phyloP scores from a whole-genome alignment of 805 yeast species.

The Scheffersomyces coipomensis region DNA sequence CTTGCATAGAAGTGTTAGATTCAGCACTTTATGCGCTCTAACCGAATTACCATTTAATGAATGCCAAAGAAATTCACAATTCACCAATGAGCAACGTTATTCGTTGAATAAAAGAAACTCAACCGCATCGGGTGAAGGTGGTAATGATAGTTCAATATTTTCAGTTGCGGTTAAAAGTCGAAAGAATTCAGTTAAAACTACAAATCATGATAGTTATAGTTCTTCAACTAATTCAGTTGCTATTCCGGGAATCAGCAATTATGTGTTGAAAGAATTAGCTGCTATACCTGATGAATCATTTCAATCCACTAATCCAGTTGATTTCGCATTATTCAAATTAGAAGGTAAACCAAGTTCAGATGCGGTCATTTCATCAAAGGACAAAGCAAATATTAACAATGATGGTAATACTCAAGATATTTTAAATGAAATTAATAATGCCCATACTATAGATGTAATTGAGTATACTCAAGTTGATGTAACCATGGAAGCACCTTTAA shows the following conservation, averaged over 20 bases:
- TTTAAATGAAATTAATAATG: slow-evolving; percentile 37
- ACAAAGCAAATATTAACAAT: slow-evolving; percentile 2
- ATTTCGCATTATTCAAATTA: slow-evolving; percentile 70
- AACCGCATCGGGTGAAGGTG: slow-evolving; percentile 16
- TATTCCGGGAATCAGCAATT: slow-evolving; percentile 51
- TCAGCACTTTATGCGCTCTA: slow-evolving; percentile 37
- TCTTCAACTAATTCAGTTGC: slow-evolving; percentile 40
- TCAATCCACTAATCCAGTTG: slow-evolving; percentile 65
- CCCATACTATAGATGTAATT: slow-evolving; percentile 34
- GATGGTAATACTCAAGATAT: slow-evolving; percentile 32
- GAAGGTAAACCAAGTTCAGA: slow-evolving; percentile 57
- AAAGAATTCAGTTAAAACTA: slow-evolving; percentile 11
- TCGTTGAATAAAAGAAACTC: no score
- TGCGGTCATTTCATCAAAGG: neutral
- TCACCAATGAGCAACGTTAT: no score
- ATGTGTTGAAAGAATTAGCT: slow-evolving; percentile 58
- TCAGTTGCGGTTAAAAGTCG: slow-evolving; percentile 24
- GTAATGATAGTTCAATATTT: slow-evolving; percentile 30
- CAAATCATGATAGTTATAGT: slow-evolving; percentile 7
- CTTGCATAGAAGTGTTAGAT: slow-evolving; percentile 28
- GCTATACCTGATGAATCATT: slow-evolving; percentile 79
- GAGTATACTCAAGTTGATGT: slow-evolving; percentile 11
- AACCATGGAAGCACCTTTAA: slow-evolving; percentile 26
- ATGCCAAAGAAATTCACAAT: slow-evolving; percentile 1
- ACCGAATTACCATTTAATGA: slow-evolving; percentile 38